Conservation (phyloP, 1,139 yeast species). For the Pichia sp. region DNA sequence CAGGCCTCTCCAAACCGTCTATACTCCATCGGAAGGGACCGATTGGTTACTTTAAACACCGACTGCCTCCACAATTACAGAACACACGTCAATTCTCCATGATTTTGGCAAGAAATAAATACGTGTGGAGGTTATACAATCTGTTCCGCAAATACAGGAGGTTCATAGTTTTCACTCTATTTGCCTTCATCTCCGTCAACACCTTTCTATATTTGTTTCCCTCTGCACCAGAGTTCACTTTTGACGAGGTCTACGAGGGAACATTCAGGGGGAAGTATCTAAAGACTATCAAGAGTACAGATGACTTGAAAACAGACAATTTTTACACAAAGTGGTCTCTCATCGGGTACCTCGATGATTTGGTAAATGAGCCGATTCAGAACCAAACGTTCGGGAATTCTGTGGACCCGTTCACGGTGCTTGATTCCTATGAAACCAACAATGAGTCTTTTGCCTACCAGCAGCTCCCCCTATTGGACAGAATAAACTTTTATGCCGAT, state of each 20-base stretch:
- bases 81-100: not conserved
- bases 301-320: conserved; percentile 24
- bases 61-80: not conserved
- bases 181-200: conserved; percentile 1
- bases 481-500: conserved; percentile 19
- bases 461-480: conserved; percentile 16
- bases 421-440: conserved; percentile 15
- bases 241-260: conserved; percentile 24
- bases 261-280: conserved; percentile 29
- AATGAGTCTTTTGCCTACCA: conserved; percentile 19
- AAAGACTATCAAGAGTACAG: conserved; percentile 19
- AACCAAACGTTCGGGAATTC: conserved; percentile 20
- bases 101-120: conserved; percentile 4
- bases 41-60: no score
- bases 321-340: conserved; percentile 26
- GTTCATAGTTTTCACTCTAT: not conserved
- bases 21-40: no score
- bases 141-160: conserved; percentile 5
- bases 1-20: no score
- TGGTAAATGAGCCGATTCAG: conserved; percentile 29
- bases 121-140: conserved; percentile 1
- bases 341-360: conserved; percentile 27
- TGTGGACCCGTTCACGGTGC: conserved; percentile 22
- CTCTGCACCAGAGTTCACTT: conserved; percentile 11
- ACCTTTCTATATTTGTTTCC: not conserved